A percentile compares a stretch with the other conserved stretches of the same genome.
Conservation (phyloP, 1,139 yeast species). For the Nakaseomyces kungkrabaensis region DNA sequence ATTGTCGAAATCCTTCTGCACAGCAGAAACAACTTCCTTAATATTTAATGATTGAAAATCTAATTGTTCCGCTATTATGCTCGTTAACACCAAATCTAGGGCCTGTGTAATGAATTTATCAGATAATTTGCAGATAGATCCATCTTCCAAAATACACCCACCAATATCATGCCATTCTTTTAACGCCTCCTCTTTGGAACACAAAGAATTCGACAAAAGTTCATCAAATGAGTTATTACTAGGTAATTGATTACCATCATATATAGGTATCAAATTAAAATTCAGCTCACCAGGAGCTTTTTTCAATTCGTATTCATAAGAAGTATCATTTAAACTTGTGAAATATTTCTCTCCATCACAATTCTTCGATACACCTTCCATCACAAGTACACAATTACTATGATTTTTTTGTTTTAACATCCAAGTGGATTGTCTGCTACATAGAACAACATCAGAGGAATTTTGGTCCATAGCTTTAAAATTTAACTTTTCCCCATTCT, state of each 20-base stretch:
- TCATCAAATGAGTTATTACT: slow-evolving; percentile 30
- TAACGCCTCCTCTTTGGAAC: slow-evolving; percentile 48
- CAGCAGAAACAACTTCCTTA: slow-evolving; percentile 21
- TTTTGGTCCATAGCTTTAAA: slow-evolving; percentile 40
- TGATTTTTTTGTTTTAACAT: slow-evolving; percentile 71
- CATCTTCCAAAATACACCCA: slow-evolving; percentile 44
- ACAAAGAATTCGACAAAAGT: slow-evolving; percentile 40
- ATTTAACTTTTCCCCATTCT: slow-evolving; percentile 29
- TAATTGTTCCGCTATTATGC: slow-evolving; percentile 38
- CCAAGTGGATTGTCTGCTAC: slow-evolving; percentile 52
- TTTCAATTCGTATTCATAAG: slow-evolving; percentile 45
- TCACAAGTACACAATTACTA: slow-evolving; percentile 64
- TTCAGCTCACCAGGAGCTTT: slow-evolving; percentile 37
- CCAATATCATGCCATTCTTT: slow-evolving; percentile 42
- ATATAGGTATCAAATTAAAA: slow-evolving; percentile 39
- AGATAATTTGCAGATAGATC: slow-evolving; percentile 33
- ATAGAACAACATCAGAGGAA: slow-evolving; percentile 45
- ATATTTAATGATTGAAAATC: slow-evolving; percentile 29
- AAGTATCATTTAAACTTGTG: slow-evolving; percentile 25
- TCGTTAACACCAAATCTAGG: slow-evolving; percentile 40
- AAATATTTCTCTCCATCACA: background rate
- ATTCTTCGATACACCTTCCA: slow-evolving; percentile 19
- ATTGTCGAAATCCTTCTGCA: slow-evolving; percentile 23
- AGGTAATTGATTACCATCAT: slow-evolving; percentile 32
- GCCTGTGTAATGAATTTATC: slow-evolving; percentile 31